Evolutionary conservation across 2,329 filamentous ascomycete genomes (phyloP).

Genomic region (Xylariaceae sp.): DNA sequence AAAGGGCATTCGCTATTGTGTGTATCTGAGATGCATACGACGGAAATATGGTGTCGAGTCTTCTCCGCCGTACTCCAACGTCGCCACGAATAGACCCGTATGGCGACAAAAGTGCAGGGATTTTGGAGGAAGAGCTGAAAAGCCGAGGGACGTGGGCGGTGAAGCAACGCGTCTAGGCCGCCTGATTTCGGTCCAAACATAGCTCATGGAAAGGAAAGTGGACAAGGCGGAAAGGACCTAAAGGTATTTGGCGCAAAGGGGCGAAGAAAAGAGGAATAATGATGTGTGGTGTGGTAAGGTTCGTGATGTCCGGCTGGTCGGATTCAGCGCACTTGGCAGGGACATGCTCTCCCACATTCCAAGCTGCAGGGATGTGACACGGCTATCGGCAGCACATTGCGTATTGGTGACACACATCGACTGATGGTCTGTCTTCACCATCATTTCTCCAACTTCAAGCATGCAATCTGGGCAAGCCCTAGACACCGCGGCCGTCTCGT

Average conservation of each 20-base stretch:
- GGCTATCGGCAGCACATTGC: no score
- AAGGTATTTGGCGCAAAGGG: neutral
- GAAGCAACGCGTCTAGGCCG: constrained; percentile 15
- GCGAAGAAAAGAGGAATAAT: neutral
- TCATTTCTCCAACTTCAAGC: no score
- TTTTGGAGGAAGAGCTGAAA: constrained; percentile 17
- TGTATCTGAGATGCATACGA: constrained; percentile 46
- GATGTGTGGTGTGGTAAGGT: neutral
- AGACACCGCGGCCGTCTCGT: neutral
- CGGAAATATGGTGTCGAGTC: constrained; percentile 12
- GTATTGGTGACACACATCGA: no score
- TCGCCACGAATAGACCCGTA: constrained; percentile 17
- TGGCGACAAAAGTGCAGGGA: constrained; percentile 14
- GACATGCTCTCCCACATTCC: no score
- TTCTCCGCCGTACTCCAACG: constrained; percentile 10
- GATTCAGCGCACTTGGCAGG: neutral
- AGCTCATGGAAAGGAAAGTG: neutral
- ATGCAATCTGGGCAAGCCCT: no score
- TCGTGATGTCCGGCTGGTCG: neutral
- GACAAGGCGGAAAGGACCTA: neutral
- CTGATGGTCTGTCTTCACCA: no score
- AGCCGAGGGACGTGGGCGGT: constrained; percentile 11
- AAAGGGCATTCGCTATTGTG: constrained; percentile 38
- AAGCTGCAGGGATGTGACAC: no score
- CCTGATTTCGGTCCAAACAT: constrained; percentile 9